Conservation (phyloP, 345 rosid genomes). For the Pistacia vera region DNA sequence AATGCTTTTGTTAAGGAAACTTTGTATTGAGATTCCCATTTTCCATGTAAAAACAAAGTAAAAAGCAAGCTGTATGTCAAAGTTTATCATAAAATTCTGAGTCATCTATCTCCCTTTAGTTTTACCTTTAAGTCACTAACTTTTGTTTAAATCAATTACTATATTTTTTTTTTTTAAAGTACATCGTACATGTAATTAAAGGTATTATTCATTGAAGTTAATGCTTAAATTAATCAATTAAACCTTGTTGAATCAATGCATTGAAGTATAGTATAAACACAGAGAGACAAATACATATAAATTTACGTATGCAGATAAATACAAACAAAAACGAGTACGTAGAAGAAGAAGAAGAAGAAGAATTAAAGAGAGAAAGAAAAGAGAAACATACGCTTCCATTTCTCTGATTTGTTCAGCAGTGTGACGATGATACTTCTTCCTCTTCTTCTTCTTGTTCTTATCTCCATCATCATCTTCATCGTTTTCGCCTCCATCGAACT, state of each 20-base stretch:
- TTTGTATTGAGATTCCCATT: neutral
- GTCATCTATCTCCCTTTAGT: slow-evolving; percentile 15
- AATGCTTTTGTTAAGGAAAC: neutral
- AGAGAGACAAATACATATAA: neutral
- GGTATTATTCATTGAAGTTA: neutral
- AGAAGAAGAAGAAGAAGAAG: neutral
- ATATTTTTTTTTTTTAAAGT: no score
- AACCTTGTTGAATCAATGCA: no score
- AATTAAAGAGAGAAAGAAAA: neutral
- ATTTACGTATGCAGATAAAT: no score
- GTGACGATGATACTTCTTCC: slow-evolving; percentile 96
- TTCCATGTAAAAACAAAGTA: slow-evolving; percentile 13
- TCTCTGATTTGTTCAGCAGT: slow-evolving; percentile 94
- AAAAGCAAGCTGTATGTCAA: slow-evolving; percentile 18
- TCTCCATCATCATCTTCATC: slow-evolving; percentile 48
- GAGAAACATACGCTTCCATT: slow-evolving; percentile 84
- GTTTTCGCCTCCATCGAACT: slow-evolving; percentile 59
- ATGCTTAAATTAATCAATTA: no score
- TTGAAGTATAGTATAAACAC: no score
- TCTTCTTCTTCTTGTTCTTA: slow-evolving; percentile 78
- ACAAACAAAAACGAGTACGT: neutral
- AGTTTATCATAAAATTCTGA: slow-evolving; percentile 25
- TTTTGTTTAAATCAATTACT: slow-evolving; percentile 1
- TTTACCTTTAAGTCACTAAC: slow-evolving; percentile 20
- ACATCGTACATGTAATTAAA: no score